Percentiles rank a stretch among this genome's conserved stretches.
These are phyloP conservation scores for Agaricus blazei DNA, from an alignment of 768 basidiomycete species.

Conservation along the genomic window DNA sequence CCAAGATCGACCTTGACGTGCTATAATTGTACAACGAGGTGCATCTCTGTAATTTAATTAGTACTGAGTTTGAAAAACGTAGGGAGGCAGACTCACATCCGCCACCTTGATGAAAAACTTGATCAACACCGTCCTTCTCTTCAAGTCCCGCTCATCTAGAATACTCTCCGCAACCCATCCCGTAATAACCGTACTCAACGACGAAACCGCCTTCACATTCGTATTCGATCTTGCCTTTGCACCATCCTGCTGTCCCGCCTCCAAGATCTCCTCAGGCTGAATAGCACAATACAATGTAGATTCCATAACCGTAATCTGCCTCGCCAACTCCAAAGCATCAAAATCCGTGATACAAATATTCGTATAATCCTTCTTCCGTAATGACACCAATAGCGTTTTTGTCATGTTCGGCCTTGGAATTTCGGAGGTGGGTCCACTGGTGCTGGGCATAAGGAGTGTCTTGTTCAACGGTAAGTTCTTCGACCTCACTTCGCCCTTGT, in stretches of 20 bases:
- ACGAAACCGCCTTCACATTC: conserved; percentile 80
- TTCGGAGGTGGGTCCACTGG: conserved; percentile 44
- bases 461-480: neutral
- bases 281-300: conserved; percentile 83
- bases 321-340: conserved; percentile 84
- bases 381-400: conserved; percentile 62
- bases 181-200: conserved; percentile 87
- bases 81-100: conserved; percentile 52
- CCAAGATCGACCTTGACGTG: conserved; percentile 87
- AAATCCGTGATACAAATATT: conserved; percentile 81
- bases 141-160: conserved; percentile 82
- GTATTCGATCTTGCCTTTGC: conserved; percentile 37
- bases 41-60: conserved; percentile 59
- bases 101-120: conserved; percentile 95
- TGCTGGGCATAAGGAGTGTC: conserved; percentile 44
- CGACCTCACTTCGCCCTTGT: conserved; percentile 41
- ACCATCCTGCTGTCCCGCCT: conserved; percentile 69
- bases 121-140: conserved; percentile 71
- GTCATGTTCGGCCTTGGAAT: conserved; percentile 86
- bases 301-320: conserved; percentile 95
- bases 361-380: conserved; percentile 62
- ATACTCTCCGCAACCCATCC: conserved; percentile 97
- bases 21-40: conserved; percentile 83
- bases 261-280: conserved; percentile 82
- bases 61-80: conserved; percentile 2